Evolutionary conservation across 352 stramenopile species (phyloP).

Genomic region (Phytopythium kandeliae): DNA sequence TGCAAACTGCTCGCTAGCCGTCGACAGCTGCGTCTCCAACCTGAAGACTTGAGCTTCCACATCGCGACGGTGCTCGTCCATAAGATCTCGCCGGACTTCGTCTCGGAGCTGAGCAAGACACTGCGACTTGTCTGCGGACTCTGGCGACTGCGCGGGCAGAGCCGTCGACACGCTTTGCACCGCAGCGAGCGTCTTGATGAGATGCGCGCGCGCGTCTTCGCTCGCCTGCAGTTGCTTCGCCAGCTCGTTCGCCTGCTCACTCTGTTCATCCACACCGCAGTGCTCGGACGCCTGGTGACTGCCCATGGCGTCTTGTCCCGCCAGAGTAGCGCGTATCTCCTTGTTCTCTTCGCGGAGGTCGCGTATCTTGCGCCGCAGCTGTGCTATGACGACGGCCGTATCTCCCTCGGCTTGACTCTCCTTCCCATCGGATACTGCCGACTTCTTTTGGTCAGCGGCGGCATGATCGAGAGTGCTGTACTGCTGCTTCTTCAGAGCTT

Average conservation of each 20-base stretch:
- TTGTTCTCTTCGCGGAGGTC: neutral
- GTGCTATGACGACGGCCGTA: neutral
- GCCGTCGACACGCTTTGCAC: conserved; percentile 22
- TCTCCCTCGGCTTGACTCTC: neutral
- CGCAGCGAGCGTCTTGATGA: conserved; percentile 50
- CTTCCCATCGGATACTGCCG: neutral
- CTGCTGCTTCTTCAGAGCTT: conserved; percentile 44
- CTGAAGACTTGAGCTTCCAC: too few species aligned
- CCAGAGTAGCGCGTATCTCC: neutral
- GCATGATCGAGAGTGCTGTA: conserved; percentile 4
- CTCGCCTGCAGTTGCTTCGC: conserved; percentile 53
- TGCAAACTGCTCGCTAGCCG: conserved; percentile 9
- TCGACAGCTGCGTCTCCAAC: neutral
- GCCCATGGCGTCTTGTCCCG: neutral
- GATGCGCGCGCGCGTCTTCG: conserved; percentile 51
- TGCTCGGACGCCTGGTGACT: neutral
- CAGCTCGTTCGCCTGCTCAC: conserved; percentile 18
- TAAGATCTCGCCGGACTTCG: conserved; percentile 1
- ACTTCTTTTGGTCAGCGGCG: neutral
- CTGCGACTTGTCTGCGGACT: neutral
- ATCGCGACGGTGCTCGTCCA: neutral
- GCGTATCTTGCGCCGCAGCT: neutral
- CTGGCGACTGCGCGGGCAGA: neutral
- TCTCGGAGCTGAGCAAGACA: neutral
- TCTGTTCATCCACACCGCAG: neutral